Evolutionary conservation across 306 rosid species (phyloP).

Genomic region (Prunus salicina): DNA sequence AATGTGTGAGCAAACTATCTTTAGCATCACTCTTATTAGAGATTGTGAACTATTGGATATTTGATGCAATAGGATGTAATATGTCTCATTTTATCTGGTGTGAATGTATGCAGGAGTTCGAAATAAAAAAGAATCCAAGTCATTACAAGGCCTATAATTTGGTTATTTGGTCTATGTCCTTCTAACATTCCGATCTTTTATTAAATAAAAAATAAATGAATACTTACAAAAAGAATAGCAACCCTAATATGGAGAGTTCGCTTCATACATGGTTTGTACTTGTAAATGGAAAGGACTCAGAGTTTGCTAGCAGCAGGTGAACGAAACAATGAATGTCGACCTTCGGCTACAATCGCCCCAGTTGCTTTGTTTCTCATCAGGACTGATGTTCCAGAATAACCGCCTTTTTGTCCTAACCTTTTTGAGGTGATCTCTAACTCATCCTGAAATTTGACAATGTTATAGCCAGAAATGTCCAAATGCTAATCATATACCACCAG

Average conservation of each 20-base stretch:
- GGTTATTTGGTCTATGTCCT: not conserved
- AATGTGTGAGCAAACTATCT: too few species aligned
- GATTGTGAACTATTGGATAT: too few species aligned
- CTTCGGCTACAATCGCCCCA: constrained; percentile 83
- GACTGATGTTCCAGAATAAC: constrained; percentile 63
- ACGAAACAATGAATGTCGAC: constrained; percentile 79
- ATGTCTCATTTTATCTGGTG: not conserved
- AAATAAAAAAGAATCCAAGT: not conserved
- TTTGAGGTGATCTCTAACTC: constrained; percentile 71
- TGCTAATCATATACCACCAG: not conserved
- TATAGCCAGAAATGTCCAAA: not conserved
- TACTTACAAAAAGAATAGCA: not conserved
- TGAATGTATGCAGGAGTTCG: not conserved
- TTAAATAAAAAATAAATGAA: not conserved
- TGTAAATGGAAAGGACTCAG: constrained; percentile 22
- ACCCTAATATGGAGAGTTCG: not conserved
- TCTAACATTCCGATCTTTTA: not conserved
- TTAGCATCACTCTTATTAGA: too few species aligned
- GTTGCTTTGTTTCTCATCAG: constrained; percentile 64
- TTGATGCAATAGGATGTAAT: too few species aligned
- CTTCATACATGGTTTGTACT: too few species aligned
- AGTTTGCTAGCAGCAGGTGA: constrained; percentile 53
- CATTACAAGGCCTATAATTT: not conserved
- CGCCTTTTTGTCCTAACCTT: constrained; percentile 64
- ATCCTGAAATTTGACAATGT: constrained; percentile 54